A percentile compares a stretch with the other conserved stretches of the same genome.
Evolutionary conservation across 1,284 basidiomycete genomes (phyloP).

Genomic region (Sparassis latifolia): DNA sequence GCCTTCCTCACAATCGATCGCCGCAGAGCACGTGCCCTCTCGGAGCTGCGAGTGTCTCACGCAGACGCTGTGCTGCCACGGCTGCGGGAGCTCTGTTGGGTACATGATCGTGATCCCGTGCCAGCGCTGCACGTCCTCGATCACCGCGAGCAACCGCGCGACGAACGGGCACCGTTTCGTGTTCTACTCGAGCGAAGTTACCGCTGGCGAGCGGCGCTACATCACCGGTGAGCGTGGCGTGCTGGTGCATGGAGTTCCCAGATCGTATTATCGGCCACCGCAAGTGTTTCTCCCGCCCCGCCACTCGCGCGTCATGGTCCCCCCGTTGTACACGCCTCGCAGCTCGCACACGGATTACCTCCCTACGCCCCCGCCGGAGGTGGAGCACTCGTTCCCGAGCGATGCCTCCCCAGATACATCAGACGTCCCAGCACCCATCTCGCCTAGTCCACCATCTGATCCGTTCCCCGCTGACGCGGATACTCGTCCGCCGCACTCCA

Average conservation of each 20-base stretch:
- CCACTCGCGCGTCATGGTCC: neutral
- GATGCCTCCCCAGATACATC: conserved; percentile 7
- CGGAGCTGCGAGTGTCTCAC: conserved; percentile 66
- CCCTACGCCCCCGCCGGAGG: neutral
- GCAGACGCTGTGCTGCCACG: conserved; percentile 75
- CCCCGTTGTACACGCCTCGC: neutral
- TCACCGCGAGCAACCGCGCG: conserved; percentile 54
- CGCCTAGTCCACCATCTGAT: conserved; percentile 6
- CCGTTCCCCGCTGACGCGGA: too few relatives aligned
- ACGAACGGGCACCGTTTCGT: conserved; percentile 87
- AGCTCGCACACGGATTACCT: neutral
- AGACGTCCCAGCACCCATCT: conserved; percentile 12
- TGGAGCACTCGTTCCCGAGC: neutral
- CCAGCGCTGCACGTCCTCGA: conserved; percentile 64
- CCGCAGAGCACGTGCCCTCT: conserved; percentile 21
- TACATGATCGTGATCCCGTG: conserved; percentile 77
- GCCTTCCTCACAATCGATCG: conserved; percentile 34
- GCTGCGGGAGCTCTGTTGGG: conserved; percentile 70
- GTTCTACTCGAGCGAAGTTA: conserved; percentile 76
- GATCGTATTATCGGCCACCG: conserved; percentile 16
- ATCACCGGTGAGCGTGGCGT: conserved; percentile 67
- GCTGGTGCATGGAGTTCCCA: conserved; percentile 35
- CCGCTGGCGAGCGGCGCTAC: conserved; percentile 66
- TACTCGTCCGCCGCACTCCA: neutral
- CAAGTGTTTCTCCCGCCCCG: neutral